Conservation (phyloP, 1,139 yeast genomes). For the Pichia sp. region DNA sequence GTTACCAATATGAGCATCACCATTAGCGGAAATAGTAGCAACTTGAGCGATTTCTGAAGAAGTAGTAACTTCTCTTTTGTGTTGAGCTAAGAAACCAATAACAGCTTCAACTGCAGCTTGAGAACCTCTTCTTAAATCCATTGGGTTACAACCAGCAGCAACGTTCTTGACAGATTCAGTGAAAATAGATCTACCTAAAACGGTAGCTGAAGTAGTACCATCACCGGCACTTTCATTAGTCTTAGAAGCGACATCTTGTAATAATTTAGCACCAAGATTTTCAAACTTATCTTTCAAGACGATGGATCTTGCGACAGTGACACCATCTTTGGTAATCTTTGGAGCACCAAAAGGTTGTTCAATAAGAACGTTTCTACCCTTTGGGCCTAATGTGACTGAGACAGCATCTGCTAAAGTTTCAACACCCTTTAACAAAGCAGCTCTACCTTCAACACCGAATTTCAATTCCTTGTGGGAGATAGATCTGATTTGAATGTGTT, state of each 20-base stretch:
- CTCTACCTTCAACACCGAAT: conserved; percentile 98
- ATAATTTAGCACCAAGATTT: conserved; percentile 91
- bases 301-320: conserved; percentile 90
- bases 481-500: conserved; percentile 49
- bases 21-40: conserved; percentile 97
- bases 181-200: conserved; percentile 93
- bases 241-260: conserved; percentile 97
- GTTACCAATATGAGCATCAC: conserved; percentile 91
- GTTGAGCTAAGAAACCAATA: conserved; percentile 77
- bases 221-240: conserved; percentile 99
- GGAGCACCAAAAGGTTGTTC: conserved; percentile 98
- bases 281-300: conserved; percentile 88
- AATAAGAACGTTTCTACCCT: conserved; percentile 95
- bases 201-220: conserved; percentile 98
- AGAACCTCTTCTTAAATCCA: conserved; percentile 98
- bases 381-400: conserved; percentile 95
- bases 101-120: conserved; percentile 98
- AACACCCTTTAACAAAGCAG: conserved; percentile 92
- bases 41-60: conserved; percentile 98
- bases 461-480: conserved; percentile 90
- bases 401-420: conserved; percentile 97
- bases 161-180: conserved; percentile 97
- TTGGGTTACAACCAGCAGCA: conserved; percentile 99
- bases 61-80: conserved; percentile 96
- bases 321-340: conserved; percentile 99